Percentiles rank a stretch among this genome's conserved stretches.
Conservation (phyloP, 257 asterid genomes). For the Mitragyna speciosa region DNA sequence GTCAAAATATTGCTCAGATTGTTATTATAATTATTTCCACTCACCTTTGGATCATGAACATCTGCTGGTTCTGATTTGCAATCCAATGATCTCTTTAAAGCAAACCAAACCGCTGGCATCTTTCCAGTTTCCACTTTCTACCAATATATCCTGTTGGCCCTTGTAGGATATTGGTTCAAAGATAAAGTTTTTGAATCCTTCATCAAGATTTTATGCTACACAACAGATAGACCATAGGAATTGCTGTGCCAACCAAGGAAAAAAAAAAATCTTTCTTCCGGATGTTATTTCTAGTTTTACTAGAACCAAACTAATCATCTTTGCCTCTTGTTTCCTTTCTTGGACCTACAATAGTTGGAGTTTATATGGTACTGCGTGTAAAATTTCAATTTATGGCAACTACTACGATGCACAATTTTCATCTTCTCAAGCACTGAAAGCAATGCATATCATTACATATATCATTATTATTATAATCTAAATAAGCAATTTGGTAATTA, state of each 20-base stretch:
- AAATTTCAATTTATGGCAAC: conserved; percentile 26
- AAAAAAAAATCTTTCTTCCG: conserved; percentile 28
- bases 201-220: background rate
- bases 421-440: conserved; percentile 34
- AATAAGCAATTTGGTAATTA: background rate
- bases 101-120: conserved; percentile 90
- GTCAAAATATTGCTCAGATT: conserved; percentile 44
- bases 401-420: conserved; percentile 19
- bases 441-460: conserved; percentile 11
- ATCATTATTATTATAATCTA: background rate
- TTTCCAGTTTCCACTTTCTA: background rate
- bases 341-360: conserved; percentile 21
- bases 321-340: conserved; percentile 21
- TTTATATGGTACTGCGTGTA: background rate
- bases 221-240: conserved; percentile 1
- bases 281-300: conserved; percentile 26
- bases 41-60: conserved; percentile 52
- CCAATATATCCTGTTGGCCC: background rate
- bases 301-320: conserved; percentile 21
- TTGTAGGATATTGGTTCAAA: background rate
- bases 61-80: conserved; percentile 62
- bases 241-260: conserved; percentile 11
- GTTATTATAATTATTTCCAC: conserved; percentile 15
- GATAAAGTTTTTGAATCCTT: conserved; percentile 4
- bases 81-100: conserved; percentile 57